Evolutionary conservation across 2,329 filamentous ascomycete species (phyloP), one percentile per base, ranked within the genome.

Genomic region (Colletotrichum kahawae): DNA sequence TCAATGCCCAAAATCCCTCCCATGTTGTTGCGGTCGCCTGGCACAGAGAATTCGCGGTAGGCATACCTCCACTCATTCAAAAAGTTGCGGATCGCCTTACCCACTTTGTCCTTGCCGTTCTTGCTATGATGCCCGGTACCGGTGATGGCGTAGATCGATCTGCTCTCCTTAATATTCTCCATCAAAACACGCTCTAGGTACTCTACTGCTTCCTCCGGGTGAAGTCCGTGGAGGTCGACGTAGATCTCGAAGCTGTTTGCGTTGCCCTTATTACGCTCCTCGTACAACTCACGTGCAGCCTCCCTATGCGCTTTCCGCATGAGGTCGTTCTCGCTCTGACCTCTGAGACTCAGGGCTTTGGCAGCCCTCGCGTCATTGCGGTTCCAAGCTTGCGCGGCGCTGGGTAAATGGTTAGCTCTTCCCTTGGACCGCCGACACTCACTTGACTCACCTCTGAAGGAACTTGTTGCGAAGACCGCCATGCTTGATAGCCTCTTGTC

Each of bases 31-130:
- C 95, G 91, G 84, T 98, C 97, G n/a, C 96, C 96, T 3, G 96
- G 95, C 12, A 98, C 96, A 48, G 94, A 97, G 84, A 99, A 99
- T 85, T 99, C 97, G 70, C 96, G 93, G 85, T 96, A 99, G 1
- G 95, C 94, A 82, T 98, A 99, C 77, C 95, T 92, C 95, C 96
- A 98, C 83, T 98, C 96, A 82, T 96, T 97, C 70, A 99, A 87
- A 86, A 97, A 98, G 78, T 91, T 92, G 70, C 97, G 93, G 77
- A 98, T 93, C 2, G 96, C 95, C 85, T 98, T 98, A 82, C 96
- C 96, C 43, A 99, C 95, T 86, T 99, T 99, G 85, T 99, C 97
- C 84, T 98, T 98, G 80, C 97, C 96, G 82, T 98, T 98, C 88
- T 98, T 98, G 83, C 95, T 98, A 85, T 99, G 97, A 81, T 98